Evolutionary conservation across 495 filamentous ascomycete genomes (phyloP).

Genomic region (Parathielavia hyrcaniae): DNA sequence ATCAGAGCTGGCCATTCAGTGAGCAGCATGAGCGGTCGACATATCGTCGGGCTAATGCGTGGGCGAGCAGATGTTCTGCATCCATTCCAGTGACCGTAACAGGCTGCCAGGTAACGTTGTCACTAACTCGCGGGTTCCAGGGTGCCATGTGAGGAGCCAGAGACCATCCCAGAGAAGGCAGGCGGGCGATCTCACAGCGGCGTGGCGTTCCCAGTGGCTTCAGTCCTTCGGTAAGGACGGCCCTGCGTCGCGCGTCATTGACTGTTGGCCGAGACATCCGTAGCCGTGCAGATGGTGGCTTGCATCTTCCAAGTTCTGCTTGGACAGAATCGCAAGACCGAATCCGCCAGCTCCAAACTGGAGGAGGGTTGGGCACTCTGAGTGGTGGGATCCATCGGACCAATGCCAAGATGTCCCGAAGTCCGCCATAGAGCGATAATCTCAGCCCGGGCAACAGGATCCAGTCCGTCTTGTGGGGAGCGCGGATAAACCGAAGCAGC

Average conservation of each 20-base stretch:
- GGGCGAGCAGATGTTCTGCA: neutral
- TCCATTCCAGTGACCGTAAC: too few relatives aligned
- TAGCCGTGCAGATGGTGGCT: too few relatives aligned
- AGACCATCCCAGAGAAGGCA: conserved; percentile 8
- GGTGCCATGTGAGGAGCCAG: conserved; percentile 12
- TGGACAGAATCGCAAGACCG: too few relatives aligned
- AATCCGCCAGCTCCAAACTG: neutral
- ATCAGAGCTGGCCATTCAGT: neutral
- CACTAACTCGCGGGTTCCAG: conserved; percentile 8
- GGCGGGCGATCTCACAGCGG: conserved; percentile 8
- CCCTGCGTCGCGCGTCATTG: conserved; percentile 15
- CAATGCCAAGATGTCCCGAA: neutral
- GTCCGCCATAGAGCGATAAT: neutral
- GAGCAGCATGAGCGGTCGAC: neutral
- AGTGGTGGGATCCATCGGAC: neutral
- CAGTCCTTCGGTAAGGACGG: conserved; percentile 19
- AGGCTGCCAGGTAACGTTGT: neutral
- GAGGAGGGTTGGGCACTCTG: neutral
- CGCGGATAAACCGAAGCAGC: conserved; percentile 7
- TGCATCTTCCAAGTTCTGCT: neutral
- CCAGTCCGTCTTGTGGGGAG: neutral
- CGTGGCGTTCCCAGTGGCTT: conserved; percentile 9
- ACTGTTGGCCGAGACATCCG: neutral
- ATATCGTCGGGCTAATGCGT: neutral
- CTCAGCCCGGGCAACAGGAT: conserved; percentile 7